Conservation (phyloP, 2,329 filamentous ascomycete genomes). For the Acrodontium crateriforme region DNA sequence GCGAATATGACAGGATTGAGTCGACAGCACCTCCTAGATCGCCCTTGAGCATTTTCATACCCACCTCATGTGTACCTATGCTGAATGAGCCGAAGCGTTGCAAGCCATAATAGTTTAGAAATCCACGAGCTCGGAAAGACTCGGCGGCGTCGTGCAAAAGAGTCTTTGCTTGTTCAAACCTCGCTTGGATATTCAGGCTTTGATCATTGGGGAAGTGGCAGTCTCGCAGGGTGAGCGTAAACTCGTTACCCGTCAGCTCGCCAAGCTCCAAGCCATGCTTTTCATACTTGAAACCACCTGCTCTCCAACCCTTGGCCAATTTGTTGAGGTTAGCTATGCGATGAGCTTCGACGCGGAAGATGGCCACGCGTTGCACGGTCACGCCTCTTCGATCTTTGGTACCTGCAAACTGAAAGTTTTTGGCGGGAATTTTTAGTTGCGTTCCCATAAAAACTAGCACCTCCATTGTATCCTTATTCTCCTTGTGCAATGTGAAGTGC, state of each 20-base stretch:
- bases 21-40: constrained; percentile 72
- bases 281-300: constrained; percentile 65
- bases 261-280: constrained; percentile 63
- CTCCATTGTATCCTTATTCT: constrained; percentile 96
- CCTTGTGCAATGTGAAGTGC: constrained; percentile 88
- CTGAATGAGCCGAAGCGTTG: constrained; percentile 87
- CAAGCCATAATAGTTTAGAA: constrained; percentile 97
- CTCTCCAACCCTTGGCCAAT: constrained; percentile 43
- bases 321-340: constrained; percentile 52
- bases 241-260: constrained; percentile 79
- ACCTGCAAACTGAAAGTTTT: constrained; percentile 67
- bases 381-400: constrained; percentile 84
- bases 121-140: constrained; percentile 60
- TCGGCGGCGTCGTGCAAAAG: constrained; percentile 47
- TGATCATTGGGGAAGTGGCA: constrained; percentile 44
- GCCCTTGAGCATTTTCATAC: constrained; percentile 67
- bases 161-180: constrained; percentile 32
- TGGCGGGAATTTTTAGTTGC: constrained; percentile 53
- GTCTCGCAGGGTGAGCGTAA: constrained; percentile 80
- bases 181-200: constrained; percentile 18
- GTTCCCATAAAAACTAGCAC: constrained; percentile 64
- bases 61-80: constrained; percentile 73
- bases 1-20: constrained; percentile 59
- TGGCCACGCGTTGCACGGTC: constrained; percentile 70
- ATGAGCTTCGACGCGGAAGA: constrained; percentile 44